Percentiles rank a stretch among this genome's conserved stretches.
phyloP scores from a whole-genome alignment of 2,329 filamentous ascomycete genomes.

The Tolypocladium capitatum region DNA sequence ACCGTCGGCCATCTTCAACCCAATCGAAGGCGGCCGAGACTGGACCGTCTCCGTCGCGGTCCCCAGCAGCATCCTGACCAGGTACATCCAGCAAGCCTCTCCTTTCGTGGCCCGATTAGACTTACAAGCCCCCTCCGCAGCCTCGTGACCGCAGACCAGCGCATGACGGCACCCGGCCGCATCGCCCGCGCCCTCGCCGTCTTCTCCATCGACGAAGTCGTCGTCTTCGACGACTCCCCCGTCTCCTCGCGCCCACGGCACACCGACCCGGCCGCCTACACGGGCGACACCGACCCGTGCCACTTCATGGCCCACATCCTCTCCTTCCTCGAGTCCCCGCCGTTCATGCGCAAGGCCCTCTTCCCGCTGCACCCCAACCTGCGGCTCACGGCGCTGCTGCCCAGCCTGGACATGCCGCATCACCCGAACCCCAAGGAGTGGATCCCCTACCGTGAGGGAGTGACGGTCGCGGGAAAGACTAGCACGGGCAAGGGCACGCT shows the following conservation, averaged over 20 bases:
- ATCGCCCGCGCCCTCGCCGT: conserved; percentile 72
- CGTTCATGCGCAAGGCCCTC: conserved; percentile 62
- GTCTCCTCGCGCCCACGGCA: conserved; percentile 28
- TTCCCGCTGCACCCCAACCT: conserved; percentile 73
- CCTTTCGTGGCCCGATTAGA: neutral
- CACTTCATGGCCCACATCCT: conserved; percentile 72
- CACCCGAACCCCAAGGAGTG: conserved; percentile 66
- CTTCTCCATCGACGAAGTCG: conserved; percentile 72
- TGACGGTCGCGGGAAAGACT: conserved; percentile 39
- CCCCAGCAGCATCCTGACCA: conserved; percentile 63
- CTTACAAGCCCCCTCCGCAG: conserved; percentile 24
- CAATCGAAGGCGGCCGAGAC: conserved; percentile 45
- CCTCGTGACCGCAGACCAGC: conserved; percentile 59
- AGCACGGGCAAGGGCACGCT: conserved; percentile 33
- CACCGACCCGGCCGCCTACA: conserved; percentile 42
- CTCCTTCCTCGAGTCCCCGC: conserved; percentile 72
- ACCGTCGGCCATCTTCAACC: conserved; percentile 55
- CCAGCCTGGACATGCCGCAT: conserved; percentile 73
- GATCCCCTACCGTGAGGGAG: conserved; percentile 68
- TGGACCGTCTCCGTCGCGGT: conserved; percentile 70
- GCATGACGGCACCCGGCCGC: conserved; percentile 58
- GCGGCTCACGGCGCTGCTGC: conserved; percentile 56
- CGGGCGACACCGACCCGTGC: conserved; percentile 60
- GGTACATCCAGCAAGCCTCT: conserved; percentile 31
- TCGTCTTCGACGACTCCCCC: conserved; percentile 64